Base-by-base conservation (phyloP, 345 rosid genomes). In the Eutrema yunnanense region DNA sequence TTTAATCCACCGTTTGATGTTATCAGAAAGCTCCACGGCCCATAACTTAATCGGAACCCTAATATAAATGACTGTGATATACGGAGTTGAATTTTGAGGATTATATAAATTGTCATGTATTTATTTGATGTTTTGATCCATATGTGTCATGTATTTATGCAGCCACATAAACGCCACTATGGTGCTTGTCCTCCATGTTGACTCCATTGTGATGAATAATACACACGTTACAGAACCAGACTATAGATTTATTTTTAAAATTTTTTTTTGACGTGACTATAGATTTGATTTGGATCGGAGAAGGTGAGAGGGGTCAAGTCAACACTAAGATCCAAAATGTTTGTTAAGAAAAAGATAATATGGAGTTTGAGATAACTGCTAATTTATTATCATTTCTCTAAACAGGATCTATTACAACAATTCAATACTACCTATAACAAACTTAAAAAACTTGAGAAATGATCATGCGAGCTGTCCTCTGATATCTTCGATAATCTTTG, bases 401-500 rank as follows among this genome's bases (percentile, higher is more conserved):
- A 44, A 46, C 13, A 33, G 5, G 37, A 13, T 3, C 26, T 22
- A 59, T 19, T 12, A 3, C 2, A 63, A 72, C 19, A 6, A 36
- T 37, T 19, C 16, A 54, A 5, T 69, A 49, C 30, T 49, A 32
- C 2, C 6, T 1, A 16, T 9, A 32, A 44, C 55, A 72, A 43
- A 12, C 16, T 10, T 6, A 54, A 7, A 54, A 49, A 14, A 6
- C 33, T 60, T 26, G 32, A 76, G 29, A 63, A 44, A 37, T 13
- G 26, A 62, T 76, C 67, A 76, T 12, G 62, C 60, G 6, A 76
- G 67, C 34, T 71, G 32, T 62, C 3, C 19, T 48, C 64, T 71
- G n/a, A 76, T 76, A 40, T 41, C 60, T 63, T 63, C 48, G 36
- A 69, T 49, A 42, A 76, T 71, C 14, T 1, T 5, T 69, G 80